A percentile compares a stretch with the other conserved stretches of the same genome.
Conservation (phyloP, 768 basidiomycete species). For the Pisolithus microcarpus region DNA sequence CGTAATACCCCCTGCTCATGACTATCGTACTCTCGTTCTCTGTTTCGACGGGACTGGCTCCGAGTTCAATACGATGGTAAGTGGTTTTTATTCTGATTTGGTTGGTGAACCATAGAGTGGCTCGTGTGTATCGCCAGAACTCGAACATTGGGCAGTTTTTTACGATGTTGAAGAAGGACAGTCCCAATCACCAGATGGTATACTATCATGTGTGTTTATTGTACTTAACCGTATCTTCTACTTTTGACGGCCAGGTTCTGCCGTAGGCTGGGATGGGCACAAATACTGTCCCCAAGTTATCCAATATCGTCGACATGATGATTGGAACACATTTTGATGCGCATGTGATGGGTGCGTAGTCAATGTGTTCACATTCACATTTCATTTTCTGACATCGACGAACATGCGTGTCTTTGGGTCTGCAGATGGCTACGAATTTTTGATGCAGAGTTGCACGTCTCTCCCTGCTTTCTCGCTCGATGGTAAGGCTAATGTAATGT, state of each 20-base stretch:
- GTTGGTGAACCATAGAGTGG: background rate
- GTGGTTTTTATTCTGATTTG: constrained; percentile 10
- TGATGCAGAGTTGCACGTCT: constrained; percentile 67
- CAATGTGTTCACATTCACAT: background rate
- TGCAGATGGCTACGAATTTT: constrained; percentile 65
- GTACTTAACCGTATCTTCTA: background rate
- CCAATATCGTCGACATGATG: constrained; percentile 53
- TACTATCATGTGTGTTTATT: constrained; percentile 56
- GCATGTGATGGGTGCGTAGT: constrained; percentile 57
- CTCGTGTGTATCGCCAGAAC: constrained; percentile 37
- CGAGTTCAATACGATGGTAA: constrained; percentile 59
- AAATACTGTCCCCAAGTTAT: constrained; percentile 52
- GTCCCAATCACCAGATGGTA: constrained; percentile 52
- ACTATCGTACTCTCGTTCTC: constrained; percentile 52
- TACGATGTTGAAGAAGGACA: constrained; percentile 63
- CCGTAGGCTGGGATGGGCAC: constrained; percentile 65
- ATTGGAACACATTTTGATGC: constrained; percentile 56
- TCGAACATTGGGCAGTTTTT: constrained; percentile 68
- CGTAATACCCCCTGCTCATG: constrained; percentile 38
- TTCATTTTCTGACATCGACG: constrained; percentile 1
- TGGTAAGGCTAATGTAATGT: background rate
- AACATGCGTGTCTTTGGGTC: background rate
- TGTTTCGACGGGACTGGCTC: constrained; percentile 63
- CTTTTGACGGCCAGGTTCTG: background rate
- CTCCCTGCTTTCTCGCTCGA: background rate